A percentile compares a stretch with the other conserved stretches of the same genome.
phyloP scores from a whole-genome alignment of 73 alveolate species.

The Diophrys appendiculata region DNA sequence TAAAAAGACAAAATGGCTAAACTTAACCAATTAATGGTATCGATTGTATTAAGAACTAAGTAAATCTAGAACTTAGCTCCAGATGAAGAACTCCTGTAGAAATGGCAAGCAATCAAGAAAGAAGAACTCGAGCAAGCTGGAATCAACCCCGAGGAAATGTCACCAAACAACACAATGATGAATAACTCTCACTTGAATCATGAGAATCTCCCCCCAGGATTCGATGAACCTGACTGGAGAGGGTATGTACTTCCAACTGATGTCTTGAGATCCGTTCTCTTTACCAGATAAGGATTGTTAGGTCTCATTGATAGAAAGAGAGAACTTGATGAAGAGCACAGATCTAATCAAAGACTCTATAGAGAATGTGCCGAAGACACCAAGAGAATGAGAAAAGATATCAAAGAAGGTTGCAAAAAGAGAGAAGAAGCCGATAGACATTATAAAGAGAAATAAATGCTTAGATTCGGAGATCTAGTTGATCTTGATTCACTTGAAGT shows the following conservation, averaged over 20 bases:
- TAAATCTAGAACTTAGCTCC: slow-evolving; percentile 67
- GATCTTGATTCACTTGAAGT: slow-evolving; percentile 83
- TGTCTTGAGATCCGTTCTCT: slow-evolving; percentile 66
- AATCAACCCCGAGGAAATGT: background rate
- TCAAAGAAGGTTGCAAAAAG: slow-evolving; percentile 71
- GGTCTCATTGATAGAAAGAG: slow-evolving; percentile 75
- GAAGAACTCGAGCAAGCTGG: slow-evolving; percentile 27
- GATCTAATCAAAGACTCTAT: slow-evolving; percentile 56
- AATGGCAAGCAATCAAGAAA: slow-evolving; percentile 41
- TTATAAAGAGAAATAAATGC: slow-evolving; percentile 82
- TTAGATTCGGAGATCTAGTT: slow-evolving; percentile 78
- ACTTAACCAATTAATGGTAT: slow-evolving; percentile 74
- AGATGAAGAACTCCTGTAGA: slow-evolving; percentile 27
- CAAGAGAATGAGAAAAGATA: slow-evolving; percentile 66
- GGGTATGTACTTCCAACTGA: slow-evolving; percentile 59
- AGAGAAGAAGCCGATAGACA: slow-evolving; percentile 65
- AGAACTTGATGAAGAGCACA: slow-evolving; percentile 66
- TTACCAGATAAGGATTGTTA: slow-evolving; percentile 72
- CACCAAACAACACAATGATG: background rate
- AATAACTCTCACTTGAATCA: background rate
- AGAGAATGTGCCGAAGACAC: slow-evolving; percentile 67
- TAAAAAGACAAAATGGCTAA: slow-evolving; percentile 85
- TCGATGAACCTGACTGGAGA: slow-evolving; percentile 53
- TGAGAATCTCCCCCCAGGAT: slow-evolving; percentile 13
- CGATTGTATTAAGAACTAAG: slow-evolving; percentile 66